These are phyloP conservation scores for Diaporthe nobilis DNA, from an alignment of 2,329 filamentous ascomycete species.

Conservation along the genomic window DNA sequence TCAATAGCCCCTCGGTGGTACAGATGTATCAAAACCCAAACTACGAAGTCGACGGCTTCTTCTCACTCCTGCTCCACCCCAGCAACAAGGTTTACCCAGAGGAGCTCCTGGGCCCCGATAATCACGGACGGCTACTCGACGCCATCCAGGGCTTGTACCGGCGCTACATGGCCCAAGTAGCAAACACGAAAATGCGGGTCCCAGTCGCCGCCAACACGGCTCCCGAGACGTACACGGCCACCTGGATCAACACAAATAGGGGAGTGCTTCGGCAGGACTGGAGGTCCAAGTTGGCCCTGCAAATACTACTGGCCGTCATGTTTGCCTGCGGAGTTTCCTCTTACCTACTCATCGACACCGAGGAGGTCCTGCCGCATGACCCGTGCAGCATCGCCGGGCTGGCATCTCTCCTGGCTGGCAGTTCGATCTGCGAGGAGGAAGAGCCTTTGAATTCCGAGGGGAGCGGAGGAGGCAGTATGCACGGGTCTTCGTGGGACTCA, in stretches of 20 bases:
- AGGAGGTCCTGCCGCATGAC: slow-evolving; percentile 7
- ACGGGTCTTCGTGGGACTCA: neutral
- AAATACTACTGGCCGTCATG: neutral
- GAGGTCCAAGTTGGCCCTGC: neutral
- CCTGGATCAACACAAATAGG: neutral
- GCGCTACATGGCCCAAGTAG: slow-evolving; percentile 12
- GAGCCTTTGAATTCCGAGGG: too few relatives aligned
- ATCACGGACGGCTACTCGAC: neutral
- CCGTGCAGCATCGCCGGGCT: slow-evolving; percentile 14
- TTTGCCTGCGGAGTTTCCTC: neutral
- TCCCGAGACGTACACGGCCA: neutral
- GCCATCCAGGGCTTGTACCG: neutral
- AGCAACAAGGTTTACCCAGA: neutral
- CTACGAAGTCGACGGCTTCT: slow-evolving; percentile 6
- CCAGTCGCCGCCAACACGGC: neutral
- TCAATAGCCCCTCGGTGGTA: neutral
- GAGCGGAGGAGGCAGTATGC: too few relatives aligned
- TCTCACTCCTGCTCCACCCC: neutral
- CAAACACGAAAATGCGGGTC: neutral
- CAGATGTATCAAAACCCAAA: neutral
- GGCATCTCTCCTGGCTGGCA: slow-evolving; percentile 8
- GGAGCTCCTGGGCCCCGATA: neutral
- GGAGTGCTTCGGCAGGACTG: neutral
- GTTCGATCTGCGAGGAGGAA: neutral
- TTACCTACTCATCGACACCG: neutral